A percentile compares a stretch with the other conserved stretches of the same genome.
These are phyloP conservation scores for Nitzschia sp. DNA, from an alignment of 108 stramenopile species.

Conservation along the genomic window DNA sequence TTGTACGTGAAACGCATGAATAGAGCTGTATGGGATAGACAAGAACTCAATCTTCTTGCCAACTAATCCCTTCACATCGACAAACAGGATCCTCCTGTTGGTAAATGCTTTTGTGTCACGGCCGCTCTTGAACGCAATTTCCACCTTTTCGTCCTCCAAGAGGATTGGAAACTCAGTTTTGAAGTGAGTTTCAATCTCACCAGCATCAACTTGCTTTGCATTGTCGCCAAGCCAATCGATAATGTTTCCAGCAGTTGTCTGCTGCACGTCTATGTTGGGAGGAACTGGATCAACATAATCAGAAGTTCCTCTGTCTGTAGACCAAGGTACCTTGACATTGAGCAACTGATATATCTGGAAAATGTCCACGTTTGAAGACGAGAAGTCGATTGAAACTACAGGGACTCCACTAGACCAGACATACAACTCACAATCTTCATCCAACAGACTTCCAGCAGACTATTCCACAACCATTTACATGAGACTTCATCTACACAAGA, in stretches of 20 bases:
- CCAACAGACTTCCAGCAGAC: conserved; percentile 52
- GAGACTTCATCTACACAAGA: neutral
- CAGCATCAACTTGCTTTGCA: conserved; percentile 51
- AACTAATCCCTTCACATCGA: conserved; percentile 44
- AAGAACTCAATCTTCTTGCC: conserved; percentile 64
- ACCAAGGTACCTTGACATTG: conserved; percentile 37
- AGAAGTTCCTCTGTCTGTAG: conserved; percentile 29
- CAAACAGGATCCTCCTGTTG: conserved; percentile 36
- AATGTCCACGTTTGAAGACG: conserved; percentile 52
- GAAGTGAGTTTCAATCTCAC: conserved; percentile 40
- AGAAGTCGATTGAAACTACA: conserved; percentile 42
- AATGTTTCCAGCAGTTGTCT: conserved; percentile 46
- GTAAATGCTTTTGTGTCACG: conserved; percentile 57
- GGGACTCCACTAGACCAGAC: conserved; percentile 42
- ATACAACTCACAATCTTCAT: conserved; percentile 56
- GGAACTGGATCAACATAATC: conserved; percentile 51
- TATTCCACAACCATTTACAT: neutral
- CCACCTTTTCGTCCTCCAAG: conserved; percentile 56
- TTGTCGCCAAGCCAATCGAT: conserved; percentile 59
- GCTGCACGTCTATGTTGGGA: conserved; percentile 39
- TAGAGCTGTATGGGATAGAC: conserved; percentile 53
- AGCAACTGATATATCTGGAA: conserved; percentile 59
- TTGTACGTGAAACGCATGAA: conserved; percentile 70
- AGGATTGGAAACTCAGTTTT: conserved; percentile 48
- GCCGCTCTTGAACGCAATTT: conserved; percentile 65